phyloP scores from a whole-genome alignment of 768 basidiomycete species.

The Mycena capillaripes region DNA sequence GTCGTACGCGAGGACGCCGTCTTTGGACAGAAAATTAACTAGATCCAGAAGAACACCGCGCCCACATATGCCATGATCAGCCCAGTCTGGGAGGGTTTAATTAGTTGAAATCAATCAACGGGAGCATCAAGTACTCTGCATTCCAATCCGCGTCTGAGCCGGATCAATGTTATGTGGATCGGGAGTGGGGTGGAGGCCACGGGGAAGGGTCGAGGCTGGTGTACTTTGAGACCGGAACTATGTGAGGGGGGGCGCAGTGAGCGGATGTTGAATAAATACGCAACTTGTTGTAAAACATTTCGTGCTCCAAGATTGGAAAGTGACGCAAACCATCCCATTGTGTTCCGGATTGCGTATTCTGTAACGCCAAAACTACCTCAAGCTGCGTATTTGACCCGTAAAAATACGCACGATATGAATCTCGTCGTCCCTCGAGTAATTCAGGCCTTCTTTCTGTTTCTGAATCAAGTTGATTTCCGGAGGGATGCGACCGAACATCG shows the following conservation, averaged over 20 bases:
- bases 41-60: slow-evolving; percentile 78
- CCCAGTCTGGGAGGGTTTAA: slow-evolving; percentile 66
- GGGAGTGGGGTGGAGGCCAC: slow-evolving; percentile 60
- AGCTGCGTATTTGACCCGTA: not conserved
- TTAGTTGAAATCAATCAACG: not conserved
- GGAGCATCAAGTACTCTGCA: slow-evolving; percentile 65
- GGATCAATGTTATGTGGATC: slow-evolving; percentile 65
- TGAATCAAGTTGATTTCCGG: slow-evolving; percentile 64
- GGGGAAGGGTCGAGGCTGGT: slow-evolving; percentile 56
- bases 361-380: not conserved
- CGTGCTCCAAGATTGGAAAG: slow-evolving; percentile 66
- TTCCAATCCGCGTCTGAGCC: slow-evolving; percentile 65
- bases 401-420: slow-evolving; percentile 64
- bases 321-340: slow-evolving; percentile 74
- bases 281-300: slow-evolving; percentile 76
- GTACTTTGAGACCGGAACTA: slow-evolving; percentile 51
- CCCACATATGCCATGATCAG: slow-evolving; percentile 78
- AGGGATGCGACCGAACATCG: slow-evolving; percentile 66
- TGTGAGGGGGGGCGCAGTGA: not conserved
- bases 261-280: not conserved
- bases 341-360: slow-evolving; percentile 81
- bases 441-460: slow-evolving; percentile 30
- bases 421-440: slow-evolving; percentile 59
- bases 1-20: slow-evolving; percentile 66
- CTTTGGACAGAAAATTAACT: slow-evolving; percentile 63